phyloP scores from a whole-genome alignment of 2,329 filamentous ascomycete genomes.

The Claviceps paspali region DNA sequence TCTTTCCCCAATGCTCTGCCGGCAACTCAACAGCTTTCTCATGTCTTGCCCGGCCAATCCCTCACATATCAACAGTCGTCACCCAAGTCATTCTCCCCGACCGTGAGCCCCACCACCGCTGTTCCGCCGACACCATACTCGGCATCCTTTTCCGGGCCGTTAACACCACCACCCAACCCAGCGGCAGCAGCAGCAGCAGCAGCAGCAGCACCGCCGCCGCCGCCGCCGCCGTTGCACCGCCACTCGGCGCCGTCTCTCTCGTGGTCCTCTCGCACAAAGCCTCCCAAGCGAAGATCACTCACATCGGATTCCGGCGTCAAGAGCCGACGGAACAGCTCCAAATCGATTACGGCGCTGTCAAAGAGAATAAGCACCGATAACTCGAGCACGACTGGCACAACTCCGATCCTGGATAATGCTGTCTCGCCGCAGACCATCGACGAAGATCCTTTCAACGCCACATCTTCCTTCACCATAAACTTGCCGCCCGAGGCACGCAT shows the following conservation, averaged over 20 bases:
- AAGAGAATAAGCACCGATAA: not conserved
- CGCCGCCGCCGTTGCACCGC: not conserved
- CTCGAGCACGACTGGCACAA: not conserved
- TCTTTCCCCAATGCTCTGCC: constrained; percentile 26
- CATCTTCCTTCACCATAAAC: constrained; percentile 26
- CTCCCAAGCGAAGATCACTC: not conserved
- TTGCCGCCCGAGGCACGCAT: constrained; percentile 27
- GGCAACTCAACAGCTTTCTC: constrained; percentile 11
- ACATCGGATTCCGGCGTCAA: not conserved
- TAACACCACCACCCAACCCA: not conserved
- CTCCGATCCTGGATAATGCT: constrained; percentile 5
- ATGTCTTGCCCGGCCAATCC: constrained; percentile 1
- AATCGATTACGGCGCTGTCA: not conserved
- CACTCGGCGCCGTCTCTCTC: not conserved
- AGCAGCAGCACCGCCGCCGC: not conserved
- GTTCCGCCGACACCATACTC: constrained; percentile 1
- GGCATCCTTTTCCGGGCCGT: not conserved
- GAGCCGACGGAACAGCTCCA: constrained; percentile 3
- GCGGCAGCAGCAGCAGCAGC: no score
- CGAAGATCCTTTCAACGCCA: constrained; percentile 6
- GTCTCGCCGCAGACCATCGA: constrained; percentile 8
- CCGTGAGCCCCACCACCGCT: not conserved
- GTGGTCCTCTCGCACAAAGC: not conserved
- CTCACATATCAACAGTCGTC: constrained; percentile 1
- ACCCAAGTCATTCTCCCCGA: constrained; percentile 1